These are phyloP conservation scores for Blastomyces gilchristii DNA, from an alignment of 2,329 filamentous ascomycete genomes.

Conservation along the genomic window DNA sequence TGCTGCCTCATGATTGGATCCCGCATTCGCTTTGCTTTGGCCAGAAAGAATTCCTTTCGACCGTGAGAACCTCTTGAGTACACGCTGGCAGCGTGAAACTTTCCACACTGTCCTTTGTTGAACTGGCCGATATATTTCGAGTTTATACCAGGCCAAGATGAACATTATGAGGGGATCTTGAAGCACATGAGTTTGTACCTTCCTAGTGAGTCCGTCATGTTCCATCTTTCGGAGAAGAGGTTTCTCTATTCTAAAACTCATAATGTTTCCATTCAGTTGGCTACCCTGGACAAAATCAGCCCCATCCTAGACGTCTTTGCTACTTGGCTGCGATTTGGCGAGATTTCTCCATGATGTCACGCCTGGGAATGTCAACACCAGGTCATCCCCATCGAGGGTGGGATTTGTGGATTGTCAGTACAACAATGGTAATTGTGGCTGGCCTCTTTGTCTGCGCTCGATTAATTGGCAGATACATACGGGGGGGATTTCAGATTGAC, in stretches of 20 bases:
- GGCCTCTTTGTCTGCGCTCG: conserved; percentile 18
- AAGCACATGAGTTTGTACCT: background rate
- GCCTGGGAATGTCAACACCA: conserved; percentile 7
- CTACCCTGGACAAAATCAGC: background rate
- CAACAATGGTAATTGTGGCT: conserved; percentile 17
- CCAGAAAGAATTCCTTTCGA: too few relatives aligned
- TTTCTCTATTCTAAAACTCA: background rate
- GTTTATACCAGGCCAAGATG: background rate
- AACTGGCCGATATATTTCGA: background rate
- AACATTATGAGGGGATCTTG: background rate
- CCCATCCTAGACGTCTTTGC: background rate
- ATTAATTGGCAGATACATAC: conserved; percentile 16
- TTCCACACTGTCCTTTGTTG: background rate
- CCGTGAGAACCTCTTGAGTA: background rate
- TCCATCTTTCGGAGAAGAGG: background rate
- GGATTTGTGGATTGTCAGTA: conserved; percentile 18
- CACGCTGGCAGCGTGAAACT: too few relatives aligned
- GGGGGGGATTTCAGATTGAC: conserved; percentile 16
- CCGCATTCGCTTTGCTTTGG: background rate
- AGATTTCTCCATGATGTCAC: background rate
- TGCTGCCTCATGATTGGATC: background rate
- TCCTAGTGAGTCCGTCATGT: background rate
- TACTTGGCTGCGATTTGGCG: background rate
- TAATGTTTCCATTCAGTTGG: background rate
- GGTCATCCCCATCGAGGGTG: conserved; percentile 18